These are phyloP conservation scores for Phytophthora idaei DNA, from an alignment of 352 stramenopile genomes.

Conservation along the genomic window DNA sequence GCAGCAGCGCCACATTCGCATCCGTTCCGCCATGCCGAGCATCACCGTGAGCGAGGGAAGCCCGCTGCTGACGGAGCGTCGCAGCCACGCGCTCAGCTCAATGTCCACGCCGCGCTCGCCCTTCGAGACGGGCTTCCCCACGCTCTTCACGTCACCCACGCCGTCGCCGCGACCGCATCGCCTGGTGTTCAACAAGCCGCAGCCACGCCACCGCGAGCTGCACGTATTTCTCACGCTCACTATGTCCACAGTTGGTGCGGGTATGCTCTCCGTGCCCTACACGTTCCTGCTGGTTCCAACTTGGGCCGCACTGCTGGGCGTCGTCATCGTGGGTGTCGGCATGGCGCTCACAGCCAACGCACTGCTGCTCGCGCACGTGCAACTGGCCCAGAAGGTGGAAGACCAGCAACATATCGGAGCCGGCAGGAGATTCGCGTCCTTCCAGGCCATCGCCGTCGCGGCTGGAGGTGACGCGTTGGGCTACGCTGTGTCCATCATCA, in stretches of 20 bases:
- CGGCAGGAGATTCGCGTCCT: constrained; percentile 59
- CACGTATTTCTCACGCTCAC: constrained; percentile 82
- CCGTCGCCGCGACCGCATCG: constrained; percentile 61
- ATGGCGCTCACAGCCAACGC: constrained; percentile 68
- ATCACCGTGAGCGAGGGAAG: constrained; percentile 29
- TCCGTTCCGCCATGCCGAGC: constrained; percentile 20
- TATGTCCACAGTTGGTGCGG: constrained; percentile 77
- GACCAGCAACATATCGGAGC: constrained; percentile 49
- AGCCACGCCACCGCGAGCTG: constrained; percentile 47
- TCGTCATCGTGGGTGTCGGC: constrained; percentile 53
- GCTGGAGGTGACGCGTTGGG: constrained; percentile 56
- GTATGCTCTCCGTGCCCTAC: constrained; percentile 75
- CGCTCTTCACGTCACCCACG: constrained; percentile 61
- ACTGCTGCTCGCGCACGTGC: constrained; percentile 63
- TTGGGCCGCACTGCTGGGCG: constrained; percentile 43
- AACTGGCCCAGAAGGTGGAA: constrained; percentile 55
- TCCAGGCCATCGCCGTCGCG: constrained; percentile 67
- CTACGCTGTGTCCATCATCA: constrained; percentile 71
- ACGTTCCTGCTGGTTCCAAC: constrained; percentile 64
- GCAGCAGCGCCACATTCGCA: constrained; percentile 4
- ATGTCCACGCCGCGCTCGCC: constrained; percentile 52
- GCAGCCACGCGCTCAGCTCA: constrained; percentile 18
- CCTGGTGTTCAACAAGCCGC: constrained; percentile 48
- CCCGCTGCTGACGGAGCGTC: constrained; percentile 26
- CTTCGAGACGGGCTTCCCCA: constrained; percentile 77